Evolutionary conservation across 2,329 filamentous ascomycete genomes (phyloP), one percentile per base, ranked within the genome.

Genomic region (Diplocarpon rosae): DNA sequence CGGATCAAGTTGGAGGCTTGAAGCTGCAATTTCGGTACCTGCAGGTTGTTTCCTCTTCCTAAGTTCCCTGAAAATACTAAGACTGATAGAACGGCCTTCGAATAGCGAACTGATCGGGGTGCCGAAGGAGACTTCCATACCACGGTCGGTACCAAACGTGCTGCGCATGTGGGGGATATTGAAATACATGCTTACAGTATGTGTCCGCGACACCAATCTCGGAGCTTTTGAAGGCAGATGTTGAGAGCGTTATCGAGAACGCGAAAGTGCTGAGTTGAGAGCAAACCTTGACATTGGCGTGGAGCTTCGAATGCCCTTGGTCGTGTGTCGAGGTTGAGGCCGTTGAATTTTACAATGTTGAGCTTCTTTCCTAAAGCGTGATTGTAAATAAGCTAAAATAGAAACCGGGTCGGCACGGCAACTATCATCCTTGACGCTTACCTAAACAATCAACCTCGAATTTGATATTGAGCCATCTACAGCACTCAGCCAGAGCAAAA

Each of bases 301-400:
- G 16, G n/a, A 9, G 14, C 39, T 14, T 35, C 39, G 31, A 24
- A 32, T 36, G 10, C n/a, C 34, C 17, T 30, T 35, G 17, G 9
- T 36, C 24, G 32, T 34, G 1, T 17, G 39, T 36, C 32, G 29
- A 32, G 10, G 29, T 32, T 13, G 39, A 12, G 20, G 39, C 29
- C 35, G 39, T 35, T 9, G 20, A 17, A 11, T 17, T 42, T 36
- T 42, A 27, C 30, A 16, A n/a, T 14, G 27, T 34, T 17, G 2
- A 42, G 32, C 31, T 42, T 20, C n/a, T 36, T 42, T 24, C 31
- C 31, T 13, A 24, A 42, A 14, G 31, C 39, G 39, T 42, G 31
- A 34, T 32, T 17, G 37, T 42, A 42, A 42, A 42, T 42, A 42
- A 42, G 31, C 32, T 42, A 42, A 42, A 20, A 32, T 42, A 31